Conservation (phyloP, 23 red algal genomes). For the Cyanidioschyzon merolae region DNA sequence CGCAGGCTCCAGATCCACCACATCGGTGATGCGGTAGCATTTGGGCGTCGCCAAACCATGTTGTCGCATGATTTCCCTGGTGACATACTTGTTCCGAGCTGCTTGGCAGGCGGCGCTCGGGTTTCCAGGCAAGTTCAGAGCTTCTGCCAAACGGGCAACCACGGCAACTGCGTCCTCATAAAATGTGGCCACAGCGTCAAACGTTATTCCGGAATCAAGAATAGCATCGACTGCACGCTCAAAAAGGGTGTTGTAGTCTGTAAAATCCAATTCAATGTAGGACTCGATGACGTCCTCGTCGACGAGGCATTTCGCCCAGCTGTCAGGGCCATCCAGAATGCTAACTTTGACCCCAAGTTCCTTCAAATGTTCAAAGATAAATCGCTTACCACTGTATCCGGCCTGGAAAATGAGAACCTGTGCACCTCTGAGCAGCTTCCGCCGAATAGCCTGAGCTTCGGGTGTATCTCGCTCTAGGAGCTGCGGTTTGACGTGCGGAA, state of each 20-base stretch:
- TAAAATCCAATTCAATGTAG: conserved; percentile 81
- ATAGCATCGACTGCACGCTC: conserved; percentile 34
- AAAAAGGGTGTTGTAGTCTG: conserved; percentile 48
- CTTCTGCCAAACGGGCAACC: conserved; percentile 62
- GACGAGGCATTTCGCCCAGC: conserved; percentile 31
- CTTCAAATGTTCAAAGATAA: conserved; percentile 69
- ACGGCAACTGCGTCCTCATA: conserved; percentile 84
- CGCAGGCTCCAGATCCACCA: conserved; percentile 43
- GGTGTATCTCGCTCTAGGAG: conserved; percentile 21
- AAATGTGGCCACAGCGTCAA: conserved; percentile 79
- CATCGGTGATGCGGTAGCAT: conserved; percentile 30
- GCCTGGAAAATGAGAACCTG: conserved; percentile 84
- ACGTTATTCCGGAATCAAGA: conserved; percentile 25
- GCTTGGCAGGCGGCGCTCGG: conserved; percentile 44
- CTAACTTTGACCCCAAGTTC: conserved; percentile 56
- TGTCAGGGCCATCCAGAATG: conserved; percentile 87
- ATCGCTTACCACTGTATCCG: conserved; percentile 69
- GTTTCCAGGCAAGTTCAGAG: conserved; percentile 41
- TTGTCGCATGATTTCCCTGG: conserved; percentile 57
- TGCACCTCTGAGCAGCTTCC: conserved; percentile 69
- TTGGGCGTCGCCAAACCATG: conserved; percentile 51
- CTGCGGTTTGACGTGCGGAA: conserved; percentile 51
- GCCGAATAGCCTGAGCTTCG: conserved; percentile 52
- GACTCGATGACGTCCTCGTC: conserved; percentile 44
- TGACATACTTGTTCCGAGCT: conserved; percentile 74